Evolutionary conservation across 78 protist genomes (phyloP).

Genomic region (Trichosphaerium sp.): DNA sequence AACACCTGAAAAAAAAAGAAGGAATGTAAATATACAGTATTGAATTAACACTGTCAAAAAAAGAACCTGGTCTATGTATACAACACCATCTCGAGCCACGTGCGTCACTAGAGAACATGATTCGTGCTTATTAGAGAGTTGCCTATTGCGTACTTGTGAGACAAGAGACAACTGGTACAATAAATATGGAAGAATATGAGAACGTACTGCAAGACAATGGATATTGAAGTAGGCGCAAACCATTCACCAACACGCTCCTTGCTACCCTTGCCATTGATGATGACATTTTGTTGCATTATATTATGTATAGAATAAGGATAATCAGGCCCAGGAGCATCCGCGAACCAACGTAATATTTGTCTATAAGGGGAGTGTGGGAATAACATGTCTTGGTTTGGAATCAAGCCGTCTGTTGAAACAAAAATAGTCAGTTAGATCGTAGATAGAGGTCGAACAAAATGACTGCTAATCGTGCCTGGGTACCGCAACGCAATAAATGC

Average conservation of each 20-base stretch:
- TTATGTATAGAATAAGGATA: conserved; percentile 54
- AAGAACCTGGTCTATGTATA: no score
- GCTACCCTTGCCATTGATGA: conserved; percentile 13
- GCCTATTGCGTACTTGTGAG: not conserved
- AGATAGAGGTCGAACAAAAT: no score
- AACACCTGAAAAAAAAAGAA: conserved; percentile 2
- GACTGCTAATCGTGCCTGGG: no score
- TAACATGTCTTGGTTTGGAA: no score
- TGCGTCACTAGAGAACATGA: no score
- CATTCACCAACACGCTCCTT: conserved; percentile 75
- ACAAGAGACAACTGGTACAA: not conserved
- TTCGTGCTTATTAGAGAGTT: not conserved
- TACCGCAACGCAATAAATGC: no score
- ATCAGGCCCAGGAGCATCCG: no score
- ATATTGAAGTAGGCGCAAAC: conserved; percentile 53
- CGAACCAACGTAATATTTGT: no score
- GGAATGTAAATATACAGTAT: not conserved
- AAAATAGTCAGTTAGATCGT: no score
- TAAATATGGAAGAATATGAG: not conserved
- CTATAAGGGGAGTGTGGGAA: no score
- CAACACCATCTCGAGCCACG: no score
- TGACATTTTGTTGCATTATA: conserved; percentile 40
- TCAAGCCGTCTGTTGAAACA: no score
- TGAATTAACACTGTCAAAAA: conserved; percentile 2
- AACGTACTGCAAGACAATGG: conserved; percentile 31